Conservation (phyloP, 345 rosid genomes). For the Melaleuca quinquenervia region DNA sequence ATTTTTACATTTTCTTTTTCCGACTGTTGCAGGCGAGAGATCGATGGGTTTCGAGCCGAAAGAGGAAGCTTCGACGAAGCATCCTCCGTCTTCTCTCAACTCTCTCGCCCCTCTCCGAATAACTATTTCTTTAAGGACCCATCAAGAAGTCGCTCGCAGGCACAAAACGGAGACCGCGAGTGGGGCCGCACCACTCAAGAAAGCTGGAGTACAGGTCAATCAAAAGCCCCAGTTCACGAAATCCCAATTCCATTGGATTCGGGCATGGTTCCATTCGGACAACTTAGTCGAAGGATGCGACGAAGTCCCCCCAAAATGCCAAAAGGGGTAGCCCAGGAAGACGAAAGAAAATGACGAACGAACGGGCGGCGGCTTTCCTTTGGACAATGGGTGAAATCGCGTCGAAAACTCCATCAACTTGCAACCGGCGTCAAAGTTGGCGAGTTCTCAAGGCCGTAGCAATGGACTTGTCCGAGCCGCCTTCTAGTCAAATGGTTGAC, state of each 20-base stretch:
- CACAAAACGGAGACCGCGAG: not conserved
- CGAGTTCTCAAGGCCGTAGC: not conserved
- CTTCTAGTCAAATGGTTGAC: not conserved
- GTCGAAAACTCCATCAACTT: not conserved
- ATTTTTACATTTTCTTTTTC: not conserved
- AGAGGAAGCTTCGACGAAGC: conserved; percentile 1
- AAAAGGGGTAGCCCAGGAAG: too few relatives aligned
- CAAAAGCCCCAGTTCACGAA: not conserved
- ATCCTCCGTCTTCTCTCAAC: not conserved
- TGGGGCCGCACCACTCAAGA: not conserved
- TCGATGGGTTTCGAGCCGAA: not conserved
- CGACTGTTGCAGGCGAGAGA: not conserved
- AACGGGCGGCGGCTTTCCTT: not conserved
- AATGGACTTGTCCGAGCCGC: not conserved
- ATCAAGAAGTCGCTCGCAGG: not conserved
- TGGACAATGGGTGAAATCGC: not conserved
- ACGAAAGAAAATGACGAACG: too few relatives aligned
- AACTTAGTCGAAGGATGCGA: not conserved
- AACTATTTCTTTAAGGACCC: not conserved
- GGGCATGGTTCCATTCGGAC: not conserved
- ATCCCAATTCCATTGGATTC: not conserved
- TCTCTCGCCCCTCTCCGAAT: not conserved
- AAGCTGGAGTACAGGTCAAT: not conserved
- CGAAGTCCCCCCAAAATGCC: not conserved
- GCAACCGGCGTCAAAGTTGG: not conserved